Conservation (phyloP, 768 basidiomycete species). For the Phanerochaete sordida region DNA sequence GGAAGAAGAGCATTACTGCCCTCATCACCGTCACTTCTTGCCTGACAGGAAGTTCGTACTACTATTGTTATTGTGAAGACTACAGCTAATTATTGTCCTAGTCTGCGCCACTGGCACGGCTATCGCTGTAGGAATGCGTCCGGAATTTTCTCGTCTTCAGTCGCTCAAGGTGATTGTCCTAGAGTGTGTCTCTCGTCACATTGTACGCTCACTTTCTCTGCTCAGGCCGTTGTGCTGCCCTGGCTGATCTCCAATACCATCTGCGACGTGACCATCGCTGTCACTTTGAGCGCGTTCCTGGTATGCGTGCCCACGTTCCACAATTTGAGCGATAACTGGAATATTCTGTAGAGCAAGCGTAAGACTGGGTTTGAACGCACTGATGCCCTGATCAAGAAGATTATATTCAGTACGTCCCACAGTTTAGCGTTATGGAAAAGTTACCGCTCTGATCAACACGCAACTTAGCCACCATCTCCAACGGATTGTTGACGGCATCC, state of each 20-base stretch:
- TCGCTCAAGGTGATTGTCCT: not conserved
- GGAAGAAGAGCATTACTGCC: slow-evolving; percentile 5
- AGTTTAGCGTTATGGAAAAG: not conserved
- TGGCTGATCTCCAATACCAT: slow-evolving; percentile 1
- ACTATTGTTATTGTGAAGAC: not conserved
- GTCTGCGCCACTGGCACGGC: slow-evolving; percentile 12
- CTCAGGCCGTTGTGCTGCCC: not conserved
- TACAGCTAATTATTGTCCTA: not conserved
- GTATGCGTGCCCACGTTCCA: not conserved
- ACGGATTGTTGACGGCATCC: slow-evolving; percentile 9
- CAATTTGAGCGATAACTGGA: not conserved
- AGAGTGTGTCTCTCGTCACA: not conserved
- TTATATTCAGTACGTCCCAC: slow-evolving; percentile 8
- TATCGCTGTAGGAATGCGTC: slow-evolving; percentile 1
- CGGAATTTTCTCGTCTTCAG: slow-evolving; percentile 1
- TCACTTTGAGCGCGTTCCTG: not conserved
- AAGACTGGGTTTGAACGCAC: slow-evolving; percentile 12
- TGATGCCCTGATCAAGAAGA: slow-evolving; percentile 9
- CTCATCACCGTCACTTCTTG: not conserved
- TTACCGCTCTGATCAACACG: not conserved
- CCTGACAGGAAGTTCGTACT: not conserved
- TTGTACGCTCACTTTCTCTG: not conserved
- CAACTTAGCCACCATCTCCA: slow-evolving; percentile 4
- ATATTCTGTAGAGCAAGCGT: slow-evolving; percentile 3
- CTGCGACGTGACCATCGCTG: slow-evolving; percentile 2